Base-by-base conservation (phyloP, 2,329 filamentous ascomycete genomes). In the Acrodontium crateriforme region DNA sequence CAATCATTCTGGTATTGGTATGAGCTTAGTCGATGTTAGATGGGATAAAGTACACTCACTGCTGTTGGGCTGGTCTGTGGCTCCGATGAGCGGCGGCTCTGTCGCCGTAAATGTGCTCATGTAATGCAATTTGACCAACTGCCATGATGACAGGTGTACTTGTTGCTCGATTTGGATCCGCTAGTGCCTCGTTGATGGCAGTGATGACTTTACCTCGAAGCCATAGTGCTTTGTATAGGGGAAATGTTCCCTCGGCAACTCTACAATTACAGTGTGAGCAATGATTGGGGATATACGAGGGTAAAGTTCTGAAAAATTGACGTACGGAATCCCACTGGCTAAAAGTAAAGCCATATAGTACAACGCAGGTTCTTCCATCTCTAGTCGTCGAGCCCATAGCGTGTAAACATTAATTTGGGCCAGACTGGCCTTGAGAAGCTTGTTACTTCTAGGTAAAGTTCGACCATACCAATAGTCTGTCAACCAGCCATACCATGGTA, bases 41-140 rank as follows among this genome's bases (percentile, higher is more conserved):
- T 16, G 17, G 7, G 24, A 9, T 7, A 13, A 16, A 8, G 9
- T 7, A 16, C 13, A 26, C 15, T 14, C 21, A 35, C 32, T 28
- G 31, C 19, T 31, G 24, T 25, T 41, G 40, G 6, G 37, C 38
- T 13, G 37, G 33, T 5, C 39, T 31, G 28, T 44, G 39, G 15
- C 41, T 35, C 3, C 25, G 28, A 22, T 40, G 32, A 5, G 40
- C 37, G 1, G 38, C 30, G 18, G 28, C 26, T 8, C 39, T 29
- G 24, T 38, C 38, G 10, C 40, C 40, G 18, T 44, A 44, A 17
- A 41, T 40, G 23, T 40, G 35, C 30, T 44, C 40, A 24, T 44
- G 40, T 8, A 44, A 22, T 9, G 40, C 40, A 5, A 44, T 40
- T 3, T 39, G 36, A n/a, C 40, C 40, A 6, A 44, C 40, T 6